Evolutionary conservation across 805 yeast genomes (phyloP).

Genomic region (Brettanomyces naardenensis): DNA sequence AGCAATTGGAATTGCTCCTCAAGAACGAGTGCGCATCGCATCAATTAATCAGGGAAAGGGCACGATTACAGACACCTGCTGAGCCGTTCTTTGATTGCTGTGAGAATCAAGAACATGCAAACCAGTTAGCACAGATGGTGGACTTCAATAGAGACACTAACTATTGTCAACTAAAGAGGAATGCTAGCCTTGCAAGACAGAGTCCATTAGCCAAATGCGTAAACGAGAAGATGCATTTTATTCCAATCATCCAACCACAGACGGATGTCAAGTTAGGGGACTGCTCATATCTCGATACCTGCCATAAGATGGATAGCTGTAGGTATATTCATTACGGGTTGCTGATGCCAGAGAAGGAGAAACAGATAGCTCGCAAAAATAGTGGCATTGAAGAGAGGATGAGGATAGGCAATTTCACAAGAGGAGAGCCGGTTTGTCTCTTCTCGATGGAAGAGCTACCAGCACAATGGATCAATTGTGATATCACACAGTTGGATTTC

Average conservation of each 20-base stretch:
- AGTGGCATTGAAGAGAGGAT: conserved; percentile 11
- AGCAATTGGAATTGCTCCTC: conserved; percentile 20
- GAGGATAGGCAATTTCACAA: conserved; percentile 33
- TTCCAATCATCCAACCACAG: conserved; percentile 45
- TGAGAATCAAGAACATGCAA: conserved; percentile 30
- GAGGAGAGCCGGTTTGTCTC: conserved; percentile 36
- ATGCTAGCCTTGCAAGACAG: conserved; percentile 9
- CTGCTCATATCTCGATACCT: conserved; percentile 89
- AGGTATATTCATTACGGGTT: conserved; percentile 73
- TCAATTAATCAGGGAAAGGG: conserved; percentile 31
- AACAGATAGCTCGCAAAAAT: conserved; percentile 4
- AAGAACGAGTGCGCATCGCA: conserved; percentile 29
- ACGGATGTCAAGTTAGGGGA: conserved; percentile 77
- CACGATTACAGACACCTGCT: conserved; percentile 28
- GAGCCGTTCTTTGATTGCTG: conserved; percentile 46
- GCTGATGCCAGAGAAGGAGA: conserved; percentile 30
- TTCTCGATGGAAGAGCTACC: conserved; percentile 25
- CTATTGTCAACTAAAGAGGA: conserved; percentile 22
- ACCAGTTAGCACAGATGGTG: conserved; percentile 15
- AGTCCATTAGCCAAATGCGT: conserved; percentile 23
- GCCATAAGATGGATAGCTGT: conserved; percentile 78
- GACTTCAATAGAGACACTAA: conserved; percentile 16
- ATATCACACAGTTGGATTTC: conserved; percentile 68
- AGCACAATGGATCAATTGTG: conserved; percentile 85
- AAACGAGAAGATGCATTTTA: conserved; percentile 37